These are phyloP conservation scores for Schizochytrium sp. DNA, from an alignment of 108 stramenopile genomes.

Conservation along the genomic window DNA sequence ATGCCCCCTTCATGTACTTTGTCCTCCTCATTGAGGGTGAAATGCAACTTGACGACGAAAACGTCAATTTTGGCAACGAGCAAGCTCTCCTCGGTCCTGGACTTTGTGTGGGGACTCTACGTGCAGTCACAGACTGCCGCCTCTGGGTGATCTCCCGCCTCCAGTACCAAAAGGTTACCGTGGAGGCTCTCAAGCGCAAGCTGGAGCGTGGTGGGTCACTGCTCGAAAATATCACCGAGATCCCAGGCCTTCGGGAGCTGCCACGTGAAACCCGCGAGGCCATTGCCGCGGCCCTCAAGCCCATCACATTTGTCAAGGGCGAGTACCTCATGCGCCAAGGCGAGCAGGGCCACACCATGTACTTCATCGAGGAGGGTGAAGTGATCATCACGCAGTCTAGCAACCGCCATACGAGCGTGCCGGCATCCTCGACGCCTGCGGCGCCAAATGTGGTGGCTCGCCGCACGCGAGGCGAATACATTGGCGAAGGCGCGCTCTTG, in stretches of 20 bases:
- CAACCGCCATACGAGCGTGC: background rate
- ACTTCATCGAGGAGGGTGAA: slow-evolving; percentile 3
- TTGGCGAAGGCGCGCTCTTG: slow-evolving; percentile 14
- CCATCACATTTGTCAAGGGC: slow-evolving; percentile 4
- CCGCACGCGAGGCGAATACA: background rate
- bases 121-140: background rate
- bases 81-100: background rate
- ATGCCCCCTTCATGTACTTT: background rate
- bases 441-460: background rate
- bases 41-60: background rate
- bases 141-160: background rate
- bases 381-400: background rate
- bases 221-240: slow-evolving; percentile 15
- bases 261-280: background rate
- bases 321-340: slow-evolving; percentile 11
- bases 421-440: background rate
- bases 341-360: slow-evolving; percentile 17
- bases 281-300: background rate
- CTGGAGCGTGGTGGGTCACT: background rate
- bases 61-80: background rate
- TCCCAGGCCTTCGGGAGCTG: background rate
- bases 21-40: background rate
- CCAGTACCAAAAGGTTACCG: slow-evolving; percentile 6
- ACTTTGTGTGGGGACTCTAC: background rate
- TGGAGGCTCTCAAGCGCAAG: slow-evolving; percentile 7